Evolutionary conservation across 805 yeast genomes (phyloP).

Genomic region (Barnettozyma botsteinii): DNA sequence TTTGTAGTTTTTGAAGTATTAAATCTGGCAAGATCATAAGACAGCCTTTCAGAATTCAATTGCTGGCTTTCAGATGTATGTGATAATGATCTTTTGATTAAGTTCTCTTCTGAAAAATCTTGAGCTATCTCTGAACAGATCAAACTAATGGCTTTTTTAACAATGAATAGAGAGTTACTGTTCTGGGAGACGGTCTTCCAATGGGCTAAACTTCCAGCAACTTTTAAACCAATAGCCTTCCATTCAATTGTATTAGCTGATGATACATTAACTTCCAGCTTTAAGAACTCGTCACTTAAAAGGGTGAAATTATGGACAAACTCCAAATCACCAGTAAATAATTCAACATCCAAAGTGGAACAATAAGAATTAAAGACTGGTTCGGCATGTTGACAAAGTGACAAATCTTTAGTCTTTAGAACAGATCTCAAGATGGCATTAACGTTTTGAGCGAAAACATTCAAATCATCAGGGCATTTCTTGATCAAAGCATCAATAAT

Average conservation of each 20-base stretch:
- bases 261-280: constrained; percentile 11
- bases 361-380: constrained; percentile 45
- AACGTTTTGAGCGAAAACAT: constrained; percentile 69
- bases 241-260: constrained; percentile 32
- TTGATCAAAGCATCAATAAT: constrained; percentile 64
- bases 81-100: constrained; percentile 16
- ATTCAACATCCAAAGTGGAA: constrained; percentile 49
- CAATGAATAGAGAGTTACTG: constrained; percentile 9
- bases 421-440: constrained; percentile 52
- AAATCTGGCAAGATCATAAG: constrained; percentile 8
- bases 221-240: constrained; percentile 37
- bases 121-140: constrained; percentile 14
- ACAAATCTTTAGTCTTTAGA: constrained; percentile 51
- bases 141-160: constrained; percentile 17
- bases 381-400: constrained; percentile 49
- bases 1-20: constrained; percentile 15
- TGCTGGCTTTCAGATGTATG: constrained; percentile 22
- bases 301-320: constrained; percentile 45
- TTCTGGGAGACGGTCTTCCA: constrained; percentile 25
- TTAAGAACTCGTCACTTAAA: constrained; percentile 28
- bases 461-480: constrained; percentile 77
- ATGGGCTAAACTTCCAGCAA: constrained; percentile 32
- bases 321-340: constrained; percentile 58
- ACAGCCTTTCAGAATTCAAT: background rate
- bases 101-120: constrained; percentile 21